Conservation (phyloP, 2,329 filamentous ascomycete genomes). For the Aspergillus puulaauensis region DNA sequence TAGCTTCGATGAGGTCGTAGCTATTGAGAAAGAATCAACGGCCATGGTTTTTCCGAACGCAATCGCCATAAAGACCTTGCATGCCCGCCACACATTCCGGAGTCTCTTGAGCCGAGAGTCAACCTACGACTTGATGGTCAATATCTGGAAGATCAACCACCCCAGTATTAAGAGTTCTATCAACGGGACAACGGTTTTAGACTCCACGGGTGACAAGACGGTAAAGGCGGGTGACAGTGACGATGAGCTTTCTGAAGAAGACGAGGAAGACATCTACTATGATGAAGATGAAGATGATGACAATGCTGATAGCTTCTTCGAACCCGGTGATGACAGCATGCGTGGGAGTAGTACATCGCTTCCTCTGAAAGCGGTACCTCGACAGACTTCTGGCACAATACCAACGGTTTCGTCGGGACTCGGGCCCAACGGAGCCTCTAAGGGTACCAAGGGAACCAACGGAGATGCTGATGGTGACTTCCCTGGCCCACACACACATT, state of each 20-base stretch:
- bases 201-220: conserved; percentile 83
- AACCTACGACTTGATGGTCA: conserved; percentile 94
- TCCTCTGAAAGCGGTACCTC: conserved; percentile 55
- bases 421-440: conserved; percentile 38
- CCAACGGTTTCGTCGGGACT: conserved; percentile 36
- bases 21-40: conserved; percentile 94
- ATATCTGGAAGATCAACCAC: conserved; percentile 97
- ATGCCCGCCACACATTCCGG: conserved; percentile 93
- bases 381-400: conserved; percentile 67
- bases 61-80: conserved; percentile 91
- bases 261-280: conserved; percentile 63
- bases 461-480: conserved; percentile 59
- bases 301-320: conserved; percentile 61
- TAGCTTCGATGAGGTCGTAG: conserved; percentile 96
- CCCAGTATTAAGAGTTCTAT: conserved; percentile 86
- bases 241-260: conserved; percentile 63
- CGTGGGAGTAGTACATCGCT: conserved; percentile 53
- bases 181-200: conserved; percentile 81
- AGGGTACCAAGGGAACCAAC: conserved; percentile 50
- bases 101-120: conserved; percentile 93
- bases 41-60: conserved; percentile 96
- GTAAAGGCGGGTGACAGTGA: conserved; percentile 73
- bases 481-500: conserved; percentile 79
- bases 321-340: conserved; percentile 54
- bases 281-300: conserved; percentile 53